Base-by-base conservation (phyloP, 768 basidiomycete genomes). In the Lactarius quietus region DNA sequence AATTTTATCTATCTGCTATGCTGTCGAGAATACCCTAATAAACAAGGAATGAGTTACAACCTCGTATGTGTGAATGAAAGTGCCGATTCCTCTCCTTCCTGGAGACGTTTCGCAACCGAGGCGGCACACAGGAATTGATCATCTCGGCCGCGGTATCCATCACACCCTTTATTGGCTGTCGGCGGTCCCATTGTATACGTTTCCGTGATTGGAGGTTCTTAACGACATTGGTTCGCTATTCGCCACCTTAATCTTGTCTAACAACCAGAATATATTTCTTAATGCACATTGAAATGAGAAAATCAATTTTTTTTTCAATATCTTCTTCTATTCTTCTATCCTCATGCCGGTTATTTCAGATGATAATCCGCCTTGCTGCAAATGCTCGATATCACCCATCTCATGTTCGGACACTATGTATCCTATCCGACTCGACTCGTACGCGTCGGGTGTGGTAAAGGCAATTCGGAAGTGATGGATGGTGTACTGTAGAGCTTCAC, bases 1-100 rank as follows among this genome's bases (percentile, higher is more conserved):
- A 20, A 1, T 10, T 18, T 41, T 48, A 12, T 20, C 26, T 17
- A 57, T 8, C 14, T n/a, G n/a, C n/a, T 18, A 7, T 31, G 17
- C n/a, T 93, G 92, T 71, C 95, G 93, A 93, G 94, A 96, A 75
- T 94, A 89, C 72, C 93, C 94, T 1, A 83, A 81, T 61, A 69
- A 75, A 5, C 76, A 79, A 57, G 92, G 93, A 36, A 79, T 88
- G 1, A 84, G 84, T 1, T 90, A 90, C 69, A 97, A 96, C 74
- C 73, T 74, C 0, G 80, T 87, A 64, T 75, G 73, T 26, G 9
- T 59, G 1, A 66, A 80, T 60, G 95, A 98, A 73, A 84, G 86
- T 0, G 77, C 82, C 36, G 95, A 97, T 91, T 89, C 76, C 82
- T 95, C 39, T 67, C 76, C 6, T 92, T 95, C 79, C 80, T 98